Percentiles rank a stretch among this genome's conserved stretches.
Conservation (phyloP, 2,329 filamentous ascomycete genomes). For the Paecilomyces variotii region DNA sequence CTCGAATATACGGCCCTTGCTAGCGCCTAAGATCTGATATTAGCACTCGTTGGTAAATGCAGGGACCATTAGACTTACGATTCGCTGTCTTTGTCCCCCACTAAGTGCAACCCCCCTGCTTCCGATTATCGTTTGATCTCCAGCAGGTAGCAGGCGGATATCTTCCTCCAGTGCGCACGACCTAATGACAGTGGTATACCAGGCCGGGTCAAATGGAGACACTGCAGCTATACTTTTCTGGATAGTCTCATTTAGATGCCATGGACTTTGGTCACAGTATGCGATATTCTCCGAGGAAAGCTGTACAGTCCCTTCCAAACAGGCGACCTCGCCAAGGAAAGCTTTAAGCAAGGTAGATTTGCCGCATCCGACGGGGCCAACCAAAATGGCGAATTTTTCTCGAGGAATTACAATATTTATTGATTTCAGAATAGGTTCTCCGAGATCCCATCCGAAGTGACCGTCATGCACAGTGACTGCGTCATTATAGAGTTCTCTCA, state of each 20-base stretch:
- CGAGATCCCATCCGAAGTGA: constrained; percentile 41
- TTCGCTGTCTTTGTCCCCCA: constrained; percentile 46
- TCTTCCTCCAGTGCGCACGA: constrained; percentile 24
- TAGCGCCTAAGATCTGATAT: not conserved
- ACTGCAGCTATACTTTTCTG: constrained; percentile 33
- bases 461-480: constrained; percentile 37
- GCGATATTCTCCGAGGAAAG: constrained; percentile 25
- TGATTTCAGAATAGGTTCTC: constrained; percentile 32
- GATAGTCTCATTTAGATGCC: constrained; percentile 35
- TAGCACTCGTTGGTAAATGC: not conserved
- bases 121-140: constrained; percentile 41
- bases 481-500: constrained; percentile 10
- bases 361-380: constrained; percentile 46
- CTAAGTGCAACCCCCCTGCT: constrained; percentile 45
- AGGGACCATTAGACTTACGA: constrained; percentile 23
- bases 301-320: constrained; percentile 24
- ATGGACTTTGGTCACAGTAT: constrained; percentile 36
- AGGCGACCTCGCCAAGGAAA: constrained; percentile 37
- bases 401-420: constrained; percentile 35
- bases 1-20: constrained; percentile 45
- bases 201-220: constrained; percentile 26
- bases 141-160: constrained; percentile 27
- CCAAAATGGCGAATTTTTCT: constrained; percentile 40
- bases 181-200: constrained; percentile 29
- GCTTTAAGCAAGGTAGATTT: constrained; percentile 45